Evolutionary conservation across 441 rosid species (phyloP).

Genomic region (Eruca vesicaria): DNA sequence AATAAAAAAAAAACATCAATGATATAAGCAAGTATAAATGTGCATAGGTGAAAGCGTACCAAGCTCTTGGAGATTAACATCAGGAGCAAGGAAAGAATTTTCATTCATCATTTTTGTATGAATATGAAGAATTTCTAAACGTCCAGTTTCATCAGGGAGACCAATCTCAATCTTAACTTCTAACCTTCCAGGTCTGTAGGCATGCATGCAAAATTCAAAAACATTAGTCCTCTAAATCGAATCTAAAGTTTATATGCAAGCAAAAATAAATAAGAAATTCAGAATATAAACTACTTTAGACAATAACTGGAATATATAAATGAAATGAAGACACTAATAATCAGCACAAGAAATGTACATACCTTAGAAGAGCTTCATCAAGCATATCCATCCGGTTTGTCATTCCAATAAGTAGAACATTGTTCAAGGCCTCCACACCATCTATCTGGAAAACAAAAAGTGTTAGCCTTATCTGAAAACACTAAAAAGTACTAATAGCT

Average conservation of each 20-base stretch:
- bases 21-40: not conserved
- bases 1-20: not conserved
- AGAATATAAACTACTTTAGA: not conserved
- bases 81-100: constrained; percentile 87
- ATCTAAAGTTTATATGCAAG: not conserved
- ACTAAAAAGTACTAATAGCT: constrained; percentile 3
- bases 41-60: constrained; percentile 46
- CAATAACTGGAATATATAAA: not conserved
- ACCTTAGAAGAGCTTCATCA: constrained; percentile 51
- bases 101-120: constrained; percentile 97
- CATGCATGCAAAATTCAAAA: not conserved
- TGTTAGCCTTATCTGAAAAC: not conserved
- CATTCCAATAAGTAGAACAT: constrained; percentile 98
- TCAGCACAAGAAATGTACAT: not conserved
- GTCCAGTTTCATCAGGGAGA: constrained; percentile 99
- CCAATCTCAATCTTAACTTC: constrained; percentile 98
- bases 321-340: not conserved
- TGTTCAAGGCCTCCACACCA: constrained; percentile 98
- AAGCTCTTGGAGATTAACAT: constrained; percentile 83
- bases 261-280: constrained; percentile 20
- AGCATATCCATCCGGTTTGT: constrained; percentile 98
- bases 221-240: not conserved
- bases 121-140: constrained; percentile 90
- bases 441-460: constrained; percentile 66
- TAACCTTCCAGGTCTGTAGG: constrained; percentile 81